A percentile compares a stretch with the other conserved stretches of the same genome.
Evolutionary conservation across 345 rosid genomes (phyloP).

Genomic region (Citrus hindsii): DNA sequence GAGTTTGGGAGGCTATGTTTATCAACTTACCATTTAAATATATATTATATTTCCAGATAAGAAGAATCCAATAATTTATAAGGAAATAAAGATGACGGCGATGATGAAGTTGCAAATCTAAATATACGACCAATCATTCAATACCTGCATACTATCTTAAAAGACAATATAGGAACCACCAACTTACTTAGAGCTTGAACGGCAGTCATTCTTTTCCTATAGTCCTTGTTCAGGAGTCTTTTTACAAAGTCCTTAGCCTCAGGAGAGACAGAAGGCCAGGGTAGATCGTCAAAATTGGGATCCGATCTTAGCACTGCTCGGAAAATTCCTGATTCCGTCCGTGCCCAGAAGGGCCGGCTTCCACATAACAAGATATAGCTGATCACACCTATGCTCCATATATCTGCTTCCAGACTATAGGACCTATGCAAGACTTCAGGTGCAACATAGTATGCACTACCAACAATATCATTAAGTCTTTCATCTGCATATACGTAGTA

Average conservation of each 20-base stretch:
- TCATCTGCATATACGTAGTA: constrained; percentile 42
- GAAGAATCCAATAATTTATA: background rate
- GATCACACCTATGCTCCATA: constrained; percentile 89
- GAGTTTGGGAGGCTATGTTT: background rate
- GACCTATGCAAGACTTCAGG: constrained; percentile 91
- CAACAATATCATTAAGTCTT: constrained; percentile 82
- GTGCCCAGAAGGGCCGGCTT: constrained; percentile 87
- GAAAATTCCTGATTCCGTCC: constrained; percentile 86
- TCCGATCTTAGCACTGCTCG: constrained; percentile 76
- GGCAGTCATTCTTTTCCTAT: constrained; percentile 80
- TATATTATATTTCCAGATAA: background rate
- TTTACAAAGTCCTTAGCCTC: constrained; percentile 84
- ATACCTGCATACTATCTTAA: background rate
- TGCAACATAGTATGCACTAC: constrained; percentile 85
- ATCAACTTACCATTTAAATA: background rate
- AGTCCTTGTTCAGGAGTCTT: constrained; percentile 82
- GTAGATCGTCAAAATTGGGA: constrained; percentile 70
- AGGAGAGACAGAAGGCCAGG: constrained; percentile 73
- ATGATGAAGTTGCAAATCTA: background rate
- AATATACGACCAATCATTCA: background rate
- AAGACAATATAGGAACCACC: background rate
- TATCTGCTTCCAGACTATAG: constrained; percentile 75
- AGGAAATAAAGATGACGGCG: background rate
- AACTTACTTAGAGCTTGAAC: constrained; percentile 81
- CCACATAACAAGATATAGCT: constrained; percentile 77